Conservation (phyloP, 2,329 filamentous ascomycete species). For the Trichoderma hamatum region DNA sequence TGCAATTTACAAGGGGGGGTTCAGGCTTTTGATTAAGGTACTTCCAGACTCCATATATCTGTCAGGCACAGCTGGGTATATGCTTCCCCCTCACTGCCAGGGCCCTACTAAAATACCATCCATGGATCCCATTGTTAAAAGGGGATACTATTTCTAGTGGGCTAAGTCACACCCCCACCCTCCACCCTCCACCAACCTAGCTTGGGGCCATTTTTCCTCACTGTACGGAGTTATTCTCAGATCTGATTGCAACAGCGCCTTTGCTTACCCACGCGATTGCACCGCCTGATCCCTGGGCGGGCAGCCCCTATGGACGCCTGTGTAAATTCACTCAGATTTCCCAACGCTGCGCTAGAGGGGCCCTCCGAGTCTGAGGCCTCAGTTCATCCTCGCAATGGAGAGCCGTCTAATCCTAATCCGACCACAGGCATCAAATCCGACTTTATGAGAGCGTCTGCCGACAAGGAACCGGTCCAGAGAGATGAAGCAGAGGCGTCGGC, state of each 20-base stretch:
- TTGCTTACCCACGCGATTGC: conserved; percentile 2
- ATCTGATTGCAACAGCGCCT: conserved; percentile 11
- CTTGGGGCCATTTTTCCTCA: background rate
- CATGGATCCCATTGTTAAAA: conserved; percentile 3
- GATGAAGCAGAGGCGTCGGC: conserved; percentile 37
- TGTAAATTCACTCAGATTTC: conserved; percentile 6
- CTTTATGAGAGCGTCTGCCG: conserved; percentile 59
- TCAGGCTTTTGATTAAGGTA: conserved; percentile 17
- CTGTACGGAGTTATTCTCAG: conserved; percentile 9
- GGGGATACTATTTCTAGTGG: background rate
- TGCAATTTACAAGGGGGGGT: conserved; percentile 1
- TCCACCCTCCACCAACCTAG: conserved; percentile 1
- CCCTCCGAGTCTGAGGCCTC: background rate
- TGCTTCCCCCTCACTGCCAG: background rate
- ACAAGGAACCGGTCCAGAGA: conserved; percentile 35
- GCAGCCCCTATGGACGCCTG: conserved; percentile 1
- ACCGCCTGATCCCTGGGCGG: conserved; percentile 1
- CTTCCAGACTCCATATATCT: background rate
- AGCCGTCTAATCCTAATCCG: background rate
- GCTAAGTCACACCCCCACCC: conserved; percentile 2
- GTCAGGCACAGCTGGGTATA: background rate
- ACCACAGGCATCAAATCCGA: conserved; percentile 63
- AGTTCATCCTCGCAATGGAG: conserved; percentile 3
- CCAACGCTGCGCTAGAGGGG: conserved; percentile 7
- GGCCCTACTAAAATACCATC: background rate